phyloP scores from a whole-genome alignment of 2,329 filamentous ascomycete species.

The Phoma sp. region DNA sequence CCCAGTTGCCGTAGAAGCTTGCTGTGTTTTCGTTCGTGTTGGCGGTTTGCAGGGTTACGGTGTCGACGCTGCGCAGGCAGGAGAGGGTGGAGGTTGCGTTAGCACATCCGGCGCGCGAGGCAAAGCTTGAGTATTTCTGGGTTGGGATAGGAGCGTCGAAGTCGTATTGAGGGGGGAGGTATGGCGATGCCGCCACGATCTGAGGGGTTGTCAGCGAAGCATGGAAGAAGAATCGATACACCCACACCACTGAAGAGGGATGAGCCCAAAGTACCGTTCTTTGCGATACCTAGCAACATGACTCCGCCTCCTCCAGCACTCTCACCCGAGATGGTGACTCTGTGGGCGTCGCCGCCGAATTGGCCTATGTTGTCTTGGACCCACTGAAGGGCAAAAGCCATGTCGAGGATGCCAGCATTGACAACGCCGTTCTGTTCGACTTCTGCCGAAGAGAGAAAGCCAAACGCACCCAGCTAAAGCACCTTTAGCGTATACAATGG shows the following conservation, averaged over 20 bases:
- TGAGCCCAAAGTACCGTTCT: conserved; percentile 35
- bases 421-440: conserved; percentile 42
- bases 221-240: background rate
- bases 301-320: conserved; percentile 48
- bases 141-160: conserved; percentile 55
- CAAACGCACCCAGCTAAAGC: conserved; percentile 51
- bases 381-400: conserved; percentile 58
- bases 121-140: conserved; percentile 54
- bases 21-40: conserved; percentile 43
- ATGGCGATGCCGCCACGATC: conserved; percentile 53
- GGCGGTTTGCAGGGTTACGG: conserved; percentile 45
- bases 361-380: conserved; percentile 53
- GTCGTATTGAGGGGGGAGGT: conserved; percentile 60
- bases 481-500: background rate
- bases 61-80: conserved; percentile 47
- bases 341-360: conserved; percentile 28
- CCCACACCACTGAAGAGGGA: conserved; percentile 45
- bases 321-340: conserved; percentile 45
- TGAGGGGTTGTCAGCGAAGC: conserved; percentile 1
- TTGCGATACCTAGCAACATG: conserved; percentile 46
- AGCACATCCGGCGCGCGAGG: conserved; percentile 33
- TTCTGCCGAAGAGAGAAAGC: conserved; percentile 49
- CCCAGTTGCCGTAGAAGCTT: conserved; percentile 49
- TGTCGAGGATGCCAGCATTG: conserved; percentile 55
- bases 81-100: conserved; percentile 45